Conservation (phyloP, 2,329 filamentous ascomycete species). For the Talaromyces marneffei region DNA sequence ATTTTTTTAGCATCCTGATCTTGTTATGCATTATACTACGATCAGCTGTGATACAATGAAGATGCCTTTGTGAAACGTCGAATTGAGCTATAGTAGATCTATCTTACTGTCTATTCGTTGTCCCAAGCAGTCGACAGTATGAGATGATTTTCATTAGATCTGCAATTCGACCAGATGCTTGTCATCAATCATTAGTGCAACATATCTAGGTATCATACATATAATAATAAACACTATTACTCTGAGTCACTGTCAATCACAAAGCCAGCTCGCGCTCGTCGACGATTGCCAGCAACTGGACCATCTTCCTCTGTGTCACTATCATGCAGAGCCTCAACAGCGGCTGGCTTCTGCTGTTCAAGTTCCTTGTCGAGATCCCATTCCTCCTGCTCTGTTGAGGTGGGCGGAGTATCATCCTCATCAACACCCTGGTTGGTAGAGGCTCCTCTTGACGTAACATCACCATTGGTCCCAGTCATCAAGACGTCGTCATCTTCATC, state of each 20-base stretch:
- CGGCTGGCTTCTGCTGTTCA: background rate
- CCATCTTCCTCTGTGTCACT: conserved; percentile 31
- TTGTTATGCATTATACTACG: background rate
- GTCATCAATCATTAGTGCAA: conserved; percentile 6
- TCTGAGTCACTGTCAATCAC: conserved; percentile 42
- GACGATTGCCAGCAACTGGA: conserved; percentile 24
- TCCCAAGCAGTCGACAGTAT: too few relatives aligned
- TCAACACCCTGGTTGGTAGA: conserved; percentile 17
- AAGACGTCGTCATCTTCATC: conserved; percentile 28
- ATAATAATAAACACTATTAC: conserved; percentile 17
- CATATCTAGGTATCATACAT: background rate
- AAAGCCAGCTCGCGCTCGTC: conserved; percentile 36
- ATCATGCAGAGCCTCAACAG: conserved; percentile 11
- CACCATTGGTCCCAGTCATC: conserved; percentile 19
- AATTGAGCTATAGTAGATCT: background rate
- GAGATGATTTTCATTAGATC: too few relatives aligned
- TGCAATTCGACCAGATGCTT: background rate
- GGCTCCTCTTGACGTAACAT: conserved; percentile 16
- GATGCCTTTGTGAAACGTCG: too few relatives aligned
- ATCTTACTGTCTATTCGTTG: background rate
- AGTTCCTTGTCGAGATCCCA: conserved; percentile 14
- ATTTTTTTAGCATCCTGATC: background rate
- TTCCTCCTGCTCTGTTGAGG: conserved; percentile 26
- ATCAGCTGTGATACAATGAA: background rate
- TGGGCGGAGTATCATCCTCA: conserved; percentile 21